Conservation (phyloP, 2,329 filamentous ascomycete species). For the Chrysosporium keratinophilum region DNA sequence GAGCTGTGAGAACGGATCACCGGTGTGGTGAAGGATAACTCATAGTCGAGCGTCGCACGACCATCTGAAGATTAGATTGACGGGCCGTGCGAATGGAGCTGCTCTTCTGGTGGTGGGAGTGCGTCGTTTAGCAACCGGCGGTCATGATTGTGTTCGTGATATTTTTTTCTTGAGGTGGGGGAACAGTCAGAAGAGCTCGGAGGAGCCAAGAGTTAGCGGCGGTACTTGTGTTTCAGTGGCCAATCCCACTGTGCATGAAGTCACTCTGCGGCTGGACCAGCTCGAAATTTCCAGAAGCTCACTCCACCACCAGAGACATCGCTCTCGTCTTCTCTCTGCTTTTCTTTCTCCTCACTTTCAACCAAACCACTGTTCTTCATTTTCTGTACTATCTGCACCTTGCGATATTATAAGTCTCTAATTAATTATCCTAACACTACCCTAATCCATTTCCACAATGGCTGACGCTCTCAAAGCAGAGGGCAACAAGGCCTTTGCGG, state of each 20-base stretch:
- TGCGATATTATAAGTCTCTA: not conserved
- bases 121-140: not conserved
- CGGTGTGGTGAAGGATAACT: conserved; percentile 22
- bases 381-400: not conserved
- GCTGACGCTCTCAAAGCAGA: conserved; percentile 84
- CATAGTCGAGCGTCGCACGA: conserved; percentile 24
- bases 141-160: not conserved
- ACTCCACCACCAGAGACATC: not conserved
- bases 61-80: conserved; percentile 1
- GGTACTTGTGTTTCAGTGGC: conserved; percentile 6
- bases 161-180: conserved; percentile 10
- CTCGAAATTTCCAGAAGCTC: conserved; percentile 39
- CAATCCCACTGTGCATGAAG: conserved; percentile 9
- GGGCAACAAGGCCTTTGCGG: conserved; percentile 96
- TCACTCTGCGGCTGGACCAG: conserved; percentile 12
- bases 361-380: not conserved
- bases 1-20: conserved; percentile 21
- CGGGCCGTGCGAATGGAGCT: not conserved
- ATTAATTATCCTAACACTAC: not conserved
- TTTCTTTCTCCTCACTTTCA: not conserved
- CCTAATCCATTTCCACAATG: conserved; percentile 37
- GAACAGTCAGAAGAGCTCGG: conserved; percentile 5
- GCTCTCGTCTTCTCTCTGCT: not conserved
- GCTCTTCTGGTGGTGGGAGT: not conserved
- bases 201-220: not conserved